Evolutionary conservation across 345 rosid genomes (phyloP), one percentile per base, ranked within the genome.

Genomic region (Microthlaspi erraticum): DNA sequence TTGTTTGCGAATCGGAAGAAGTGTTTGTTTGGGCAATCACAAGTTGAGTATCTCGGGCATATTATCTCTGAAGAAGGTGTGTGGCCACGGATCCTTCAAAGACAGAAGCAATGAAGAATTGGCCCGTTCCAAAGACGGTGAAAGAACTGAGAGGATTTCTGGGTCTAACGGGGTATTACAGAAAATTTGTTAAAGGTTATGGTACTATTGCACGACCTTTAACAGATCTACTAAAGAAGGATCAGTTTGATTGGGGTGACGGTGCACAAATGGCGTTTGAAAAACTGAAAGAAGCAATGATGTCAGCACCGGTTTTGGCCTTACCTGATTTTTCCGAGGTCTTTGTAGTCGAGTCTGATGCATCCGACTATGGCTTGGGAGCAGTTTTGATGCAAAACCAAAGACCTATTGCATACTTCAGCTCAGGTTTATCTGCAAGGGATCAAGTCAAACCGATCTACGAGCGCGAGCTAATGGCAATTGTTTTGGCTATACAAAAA

Each of bases 381-480:
- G 54, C 31, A 0, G 39, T 61, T 0, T 2, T 43, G 13, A 34
- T 6, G 0, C 52, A 61, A 5, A 8, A 61, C 0, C n/a, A 10
- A 0, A 26, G 32, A 7, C 53, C 42, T 0, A 31, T 31, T 0
- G 29, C 31, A 1, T 62, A 14, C 1, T 61, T 43, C 6, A 43
- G 16, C 1, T 0, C 31, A 0, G 45, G 16, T 2, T 3, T 62
- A 0, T 10, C 53, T 0, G 31, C 31, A 0, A 6, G 41, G 0
- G 29, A 62, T 3, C 12, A 23, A 4, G 3, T 14, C 3, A 45
- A 31, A 3, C 7, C 26, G 3, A 23, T 23, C 2, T 23, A 23
- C 2, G 26, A 23, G 26, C 2, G 26, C 2, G 26, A 23, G 26
- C 3, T 23, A 23, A 23, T 23, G 26, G 26, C 26, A 2, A 23